A percentile compares a stretch with the other conserved stretches of the same genome.
Evolutionary conservation across 2,329 filamentous ascomycete genomes (phyloP).

Genomic region (Fusarium metavorans): DNA sequence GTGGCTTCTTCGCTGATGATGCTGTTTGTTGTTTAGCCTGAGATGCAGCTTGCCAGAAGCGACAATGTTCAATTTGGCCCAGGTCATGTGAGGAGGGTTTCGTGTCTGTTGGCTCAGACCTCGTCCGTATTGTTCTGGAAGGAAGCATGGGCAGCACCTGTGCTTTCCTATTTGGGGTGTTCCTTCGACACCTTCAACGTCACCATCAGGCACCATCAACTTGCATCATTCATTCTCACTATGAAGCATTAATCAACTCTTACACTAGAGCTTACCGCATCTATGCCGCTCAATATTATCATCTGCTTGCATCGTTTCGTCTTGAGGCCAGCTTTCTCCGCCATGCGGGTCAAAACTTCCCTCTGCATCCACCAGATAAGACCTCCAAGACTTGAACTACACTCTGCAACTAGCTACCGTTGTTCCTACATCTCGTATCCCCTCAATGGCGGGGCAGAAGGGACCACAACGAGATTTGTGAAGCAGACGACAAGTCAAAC

Average conservation of each 20-base stretch:
- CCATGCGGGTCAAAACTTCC: background rate
- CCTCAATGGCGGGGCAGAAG: slow-evolving; percentile 14
- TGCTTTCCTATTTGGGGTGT: slow-evolving; percentile 12
- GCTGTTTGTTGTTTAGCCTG: background rate
- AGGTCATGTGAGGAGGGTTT: slow-evolving; percentile 21
- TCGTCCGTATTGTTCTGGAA: slow-evolving; percentile 27
- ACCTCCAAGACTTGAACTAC: background rate
- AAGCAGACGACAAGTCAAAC: slow-evolving; percentile 7
- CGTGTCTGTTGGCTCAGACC: slow-evolving; percentile 3
- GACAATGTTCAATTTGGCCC: slow-evolving; percentile 10
- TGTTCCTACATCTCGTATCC: slow-evolving; percentile 19
- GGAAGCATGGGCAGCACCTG: slow-evolving; percentile 6
- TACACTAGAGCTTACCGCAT: background rate
- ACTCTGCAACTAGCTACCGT: background rate
- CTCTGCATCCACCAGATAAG: slow-evolving; percentile 10
- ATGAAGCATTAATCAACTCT: background rate
- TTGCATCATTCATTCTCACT: slow-evolving; percentile 1
- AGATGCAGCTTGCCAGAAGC: slow-evolving; percentile 5
- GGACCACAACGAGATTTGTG: slow-evolving; percentile 14
- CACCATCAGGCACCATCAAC: background rate
- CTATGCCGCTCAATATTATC: background rate
- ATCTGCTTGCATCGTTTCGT: background rate
- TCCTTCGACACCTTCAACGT: background rate
- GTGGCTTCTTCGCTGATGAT: background rate
- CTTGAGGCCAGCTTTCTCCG: slow-evolving; percentile 2